A percentile compares a stretch with the other conserved stretches of the same genome.
Conservation (phyloP, 2,329 filamentous ascomycete genomes). For the Thelonectria rubi region DNA sequence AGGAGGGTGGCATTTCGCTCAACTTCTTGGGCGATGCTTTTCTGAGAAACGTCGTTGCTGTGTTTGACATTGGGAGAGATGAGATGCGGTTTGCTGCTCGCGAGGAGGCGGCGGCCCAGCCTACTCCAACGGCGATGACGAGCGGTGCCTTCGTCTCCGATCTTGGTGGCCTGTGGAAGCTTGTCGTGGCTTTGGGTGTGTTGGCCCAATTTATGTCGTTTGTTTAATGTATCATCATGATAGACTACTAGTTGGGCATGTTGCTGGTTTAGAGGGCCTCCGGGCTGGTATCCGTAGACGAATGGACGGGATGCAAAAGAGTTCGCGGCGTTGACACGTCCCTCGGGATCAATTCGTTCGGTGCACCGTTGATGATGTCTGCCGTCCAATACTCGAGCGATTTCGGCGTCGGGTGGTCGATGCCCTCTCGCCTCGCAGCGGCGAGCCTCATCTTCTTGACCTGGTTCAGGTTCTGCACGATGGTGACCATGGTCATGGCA, state of each 20-base stretch:
- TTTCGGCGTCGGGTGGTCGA: neutral
- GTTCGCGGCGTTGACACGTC: neutral
- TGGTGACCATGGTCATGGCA: constrained; percentile 16
- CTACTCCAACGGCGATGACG: neutral
- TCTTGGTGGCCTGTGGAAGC: neutral
- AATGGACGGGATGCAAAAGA: neutral
- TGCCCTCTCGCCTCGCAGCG: neutral
- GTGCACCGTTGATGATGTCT: constrained; percentile 9
- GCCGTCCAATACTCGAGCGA: constrained; percentile 18
- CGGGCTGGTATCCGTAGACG: neutral
- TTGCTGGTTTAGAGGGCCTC: neutral
- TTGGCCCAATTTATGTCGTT: neutral
- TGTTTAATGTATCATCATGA: constrained; percentile 1
- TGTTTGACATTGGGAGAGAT: constrained; percentile 58
- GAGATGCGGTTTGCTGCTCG: constrained; percentile 55
- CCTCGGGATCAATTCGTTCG: neutral
- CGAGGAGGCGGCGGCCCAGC: neutral
- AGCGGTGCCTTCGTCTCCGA: neutral
- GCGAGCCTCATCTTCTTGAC: constrained; percentile 5
- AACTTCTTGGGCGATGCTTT: constrained; percentile 57
- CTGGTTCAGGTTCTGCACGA: constrained; percentile 12
- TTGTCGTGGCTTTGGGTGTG: neutral
- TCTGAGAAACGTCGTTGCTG: constrained; percentile 59
- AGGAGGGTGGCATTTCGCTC: constrained; percentile 5
- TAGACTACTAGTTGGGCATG: neutral